These are phyloP conservation scores for Kockiozyma suomiensis DNA, from an alignment of 805 yeast genomes.

Conservation along the genomic window DNA sequence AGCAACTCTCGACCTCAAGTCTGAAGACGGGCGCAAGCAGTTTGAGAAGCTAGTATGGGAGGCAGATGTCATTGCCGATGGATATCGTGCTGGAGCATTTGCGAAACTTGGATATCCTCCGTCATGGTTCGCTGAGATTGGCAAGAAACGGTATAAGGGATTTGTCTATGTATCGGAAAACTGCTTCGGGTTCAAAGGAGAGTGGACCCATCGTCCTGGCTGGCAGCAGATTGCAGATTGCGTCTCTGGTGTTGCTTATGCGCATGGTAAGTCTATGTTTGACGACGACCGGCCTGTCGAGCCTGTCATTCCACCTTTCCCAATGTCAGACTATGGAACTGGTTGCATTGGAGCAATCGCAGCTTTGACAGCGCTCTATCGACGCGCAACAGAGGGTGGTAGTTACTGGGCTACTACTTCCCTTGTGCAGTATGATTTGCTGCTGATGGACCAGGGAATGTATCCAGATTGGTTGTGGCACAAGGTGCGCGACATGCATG, in stretches of 20 bases:
- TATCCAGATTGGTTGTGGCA: constrained; percentile 38
- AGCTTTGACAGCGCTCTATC: constrained; percentile 40
- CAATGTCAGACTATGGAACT: constrained; percentile 46
- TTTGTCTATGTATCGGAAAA: constrained; percentile 44
- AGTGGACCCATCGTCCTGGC: constrained; percentile 43
- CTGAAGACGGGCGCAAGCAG: constrained; percentile 37
- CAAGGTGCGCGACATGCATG: constrained; percentile 32
- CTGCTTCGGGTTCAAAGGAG: constrained; percentile 44
- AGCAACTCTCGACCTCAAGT: constrained; percentile 41
- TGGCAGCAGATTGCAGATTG: constrained; percentile 48
- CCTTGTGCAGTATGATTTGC: constrained; percentile 42
- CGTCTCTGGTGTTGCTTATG: constrained; percentile 44
- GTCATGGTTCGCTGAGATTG: constrained; percentile 38
- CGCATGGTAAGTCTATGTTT: constrained; percentile 41
- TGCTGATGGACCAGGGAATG: constrained; percentile 40
- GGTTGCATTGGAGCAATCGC: constrained; percentile 45
- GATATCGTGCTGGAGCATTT: constrained; percentile 43
- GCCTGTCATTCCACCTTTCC: constrained; percentile 46
- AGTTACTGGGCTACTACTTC: constrained; percentile 43
- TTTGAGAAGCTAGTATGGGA: constrained; percentile 42
- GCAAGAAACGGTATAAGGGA: constrained; percentile 42
- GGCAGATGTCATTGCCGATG: constrained; percentile 44
- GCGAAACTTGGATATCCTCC: constrained; percentile 43
- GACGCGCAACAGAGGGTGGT: constrained; percentile 42
- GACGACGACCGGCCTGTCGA: constrained; percentile 32